A percentile compares a stretch with the other conserved stretches of the same genome.
These are phyloP conservation scores for Gossypium turneri DNA, from an alignment of 345 rosid genomes.

Conservation along the genomic window DNA sequence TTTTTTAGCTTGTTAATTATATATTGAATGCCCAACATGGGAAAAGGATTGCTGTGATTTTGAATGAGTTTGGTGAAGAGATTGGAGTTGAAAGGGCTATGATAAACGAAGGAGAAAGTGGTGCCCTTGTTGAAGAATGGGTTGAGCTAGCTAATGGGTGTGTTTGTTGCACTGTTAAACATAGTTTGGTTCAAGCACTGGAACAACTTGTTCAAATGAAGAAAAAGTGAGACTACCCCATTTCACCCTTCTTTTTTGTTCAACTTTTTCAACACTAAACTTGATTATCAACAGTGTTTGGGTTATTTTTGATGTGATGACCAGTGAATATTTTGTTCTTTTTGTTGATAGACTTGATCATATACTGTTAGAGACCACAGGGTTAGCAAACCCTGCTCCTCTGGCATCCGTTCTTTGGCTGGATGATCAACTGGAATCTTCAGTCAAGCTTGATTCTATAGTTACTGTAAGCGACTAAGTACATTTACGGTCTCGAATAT, in stretches of 20 bases:
- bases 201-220: constrained; percentile 90
- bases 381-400: constrained; percentile 95
- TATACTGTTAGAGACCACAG: constrained; percentile 95
- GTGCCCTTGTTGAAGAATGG: constrained; percentile 91
- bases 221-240: constrained; percentile 41
- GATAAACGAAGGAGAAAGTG: constrained; percentile 91
- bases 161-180: constrained; percentile 90
- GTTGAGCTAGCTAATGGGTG: constrained; percentile 93
- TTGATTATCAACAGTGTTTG: not conserved
- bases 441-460: constrained; percentile 87
- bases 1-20: constrained; percentile 67
- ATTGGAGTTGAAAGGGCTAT: constrained; percentile 95
- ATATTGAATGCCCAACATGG: constrained; percentile 77
- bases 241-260: not conserved
- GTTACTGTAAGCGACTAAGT: constrained; percentile 53
- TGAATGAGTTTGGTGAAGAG: constrained; percentile 98
- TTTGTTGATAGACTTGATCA: constrained; percentile 66
- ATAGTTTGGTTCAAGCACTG: constrained; percentile 83
- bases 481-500: not conserved
- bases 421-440: constrained; percentile 90
- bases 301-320: not conserved
- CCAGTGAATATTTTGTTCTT: constrained; percentile 6
- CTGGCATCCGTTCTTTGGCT: constrained; percentile 91
- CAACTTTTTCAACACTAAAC: not conserved
- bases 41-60: constrained; percentile 82